Percentiles rank a stretch among this genome's conserved stretches.
Conservation (phyloP, 1,139 yeast genomes). For the Taiozyma sp. region DNA sequence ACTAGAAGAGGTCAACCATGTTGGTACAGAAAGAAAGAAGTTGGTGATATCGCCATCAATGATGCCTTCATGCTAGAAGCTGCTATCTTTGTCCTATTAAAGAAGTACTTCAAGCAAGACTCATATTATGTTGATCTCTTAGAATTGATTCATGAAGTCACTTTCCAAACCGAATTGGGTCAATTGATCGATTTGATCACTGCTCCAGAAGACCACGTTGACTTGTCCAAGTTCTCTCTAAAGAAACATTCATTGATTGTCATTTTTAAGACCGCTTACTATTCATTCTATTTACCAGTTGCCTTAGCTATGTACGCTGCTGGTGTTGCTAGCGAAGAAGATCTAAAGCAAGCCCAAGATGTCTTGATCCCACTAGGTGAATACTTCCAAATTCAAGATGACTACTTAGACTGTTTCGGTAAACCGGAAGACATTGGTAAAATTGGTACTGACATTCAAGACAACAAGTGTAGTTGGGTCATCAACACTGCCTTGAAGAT, state of each 20-base stretch:
- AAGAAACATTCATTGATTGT: slow-evolving; percentile 93
- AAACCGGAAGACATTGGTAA: slow-evolving; percentile 97
- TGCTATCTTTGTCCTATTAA: slow-evolving; percentile 83
- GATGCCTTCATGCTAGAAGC: slow-evolving; percentile 97
- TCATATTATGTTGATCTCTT: slow-evolving; percentile 82
- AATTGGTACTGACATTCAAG: slow-evolving; percentile 97
- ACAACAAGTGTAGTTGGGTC: slow-evolving; percentile 98
- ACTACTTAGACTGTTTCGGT: slow-evolving; percentile 94
- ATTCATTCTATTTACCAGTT: slow-evolving; percentile 95
- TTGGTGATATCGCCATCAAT: slow-evolving; percentile 91
- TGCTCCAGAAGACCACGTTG: slow-evolving; percentile 94
- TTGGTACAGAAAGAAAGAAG: slow-evolving; percentile 83
- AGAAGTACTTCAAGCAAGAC: slow-evolving; percentile 81
- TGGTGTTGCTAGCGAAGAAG: slow-evolving; percentile 64
- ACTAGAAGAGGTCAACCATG: slow-evolving; percentile 99
- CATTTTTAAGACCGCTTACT: slow-evolving; percentile 94
- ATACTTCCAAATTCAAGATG: slow-evolving; percentile 98
- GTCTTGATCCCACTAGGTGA: slow-evolving; percentile 94
- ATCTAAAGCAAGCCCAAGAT: slow-evolving; percentile 83
- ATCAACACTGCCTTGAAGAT: slow-evolving; percentile 85
- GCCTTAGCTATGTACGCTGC: slow-evolving; percentile 95
- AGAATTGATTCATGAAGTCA: slow-evolving; percentile 90
- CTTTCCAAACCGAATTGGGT: slow-evolving; percentile 97
- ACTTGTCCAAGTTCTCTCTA: slow-evolving; percentile 78
- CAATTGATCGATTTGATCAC: slow-evolving; percentile 93